Conservation (phyloP, 495 filamentous ascomycete genomes). For the Aspergillus coremiiformis region DNA sequence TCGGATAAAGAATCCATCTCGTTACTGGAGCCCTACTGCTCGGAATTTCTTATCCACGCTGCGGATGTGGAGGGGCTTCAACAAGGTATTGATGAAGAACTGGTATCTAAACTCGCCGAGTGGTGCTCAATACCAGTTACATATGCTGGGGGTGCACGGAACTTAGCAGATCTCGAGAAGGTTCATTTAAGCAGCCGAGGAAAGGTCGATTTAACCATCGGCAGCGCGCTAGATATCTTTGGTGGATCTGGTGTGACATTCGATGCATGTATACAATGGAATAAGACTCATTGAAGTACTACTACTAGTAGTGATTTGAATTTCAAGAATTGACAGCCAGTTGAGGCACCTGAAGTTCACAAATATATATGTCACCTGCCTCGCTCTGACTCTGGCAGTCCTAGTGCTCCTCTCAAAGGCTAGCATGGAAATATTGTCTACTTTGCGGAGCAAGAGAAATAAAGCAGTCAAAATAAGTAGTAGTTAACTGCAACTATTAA, state of each 20-base stretch:
- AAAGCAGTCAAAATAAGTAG: neutral
- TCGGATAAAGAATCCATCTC: slow-evolving; percentile 60
- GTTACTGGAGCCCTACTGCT: slow-evolving; percentile 78
- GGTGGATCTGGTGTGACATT: slow-evolving; percentile 80
- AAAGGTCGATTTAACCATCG: slow-evolving; percentile 89
- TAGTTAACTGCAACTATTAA: neutral
- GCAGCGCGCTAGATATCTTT: slow-evolving; percentile 93
- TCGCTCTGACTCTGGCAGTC: too few species aligned
- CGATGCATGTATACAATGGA: slow-evolving; percentile 85
- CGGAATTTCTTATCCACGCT: slow-evolving; percentile 95
- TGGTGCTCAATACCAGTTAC: slow-evolving; percentile 92
- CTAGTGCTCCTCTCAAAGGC: neutral
- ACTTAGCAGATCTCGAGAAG: slow-evolving; percentile 66
- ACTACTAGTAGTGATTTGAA: neutral
- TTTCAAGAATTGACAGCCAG: neutral
- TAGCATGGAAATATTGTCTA: neutral
- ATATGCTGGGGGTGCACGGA: slow-evolving; percentile 89
- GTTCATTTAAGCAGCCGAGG: slow-evolving; percentile 72
- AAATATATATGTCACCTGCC: neutral
- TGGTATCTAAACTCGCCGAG: slow-evolving; percentile 66
- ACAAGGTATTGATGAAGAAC: slow-evolving; percentile 75
- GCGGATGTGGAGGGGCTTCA: slow-evolving; percentile 97
- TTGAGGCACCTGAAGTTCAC: neutral
- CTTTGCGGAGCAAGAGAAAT: neutral
- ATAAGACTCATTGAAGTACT: slow-evolving; percentile 36